These are phyloP conservation scores for Cnidoscolus chayamansa DNA, from an alignment of 441 rosid species.

Conservation along the genomic window DNA sequence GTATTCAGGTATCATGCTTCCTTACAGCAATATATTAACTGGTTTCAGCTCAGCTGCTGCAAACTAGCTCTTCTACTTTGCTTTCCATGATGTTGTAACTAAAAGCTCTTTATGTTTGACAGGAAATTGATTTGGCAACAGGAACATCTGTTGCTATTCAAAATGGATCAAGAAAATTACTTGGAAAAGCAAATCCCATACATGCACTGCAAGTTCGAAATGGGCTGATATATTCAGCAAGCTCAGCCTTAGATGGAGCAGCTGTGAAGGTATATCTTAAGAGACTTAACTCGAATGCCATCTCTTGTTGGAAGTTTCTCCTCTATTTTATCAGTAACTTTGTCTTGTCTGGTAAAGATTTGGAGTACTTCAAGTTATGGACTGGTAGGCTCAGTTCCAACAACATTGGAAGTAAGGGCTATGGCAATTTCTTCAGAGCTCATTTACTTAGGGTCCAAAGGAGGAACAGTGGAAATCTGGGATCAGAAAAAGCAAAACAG, in stretches of 20 bases:
- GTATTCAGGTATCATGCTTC: conserved; percentile 52
- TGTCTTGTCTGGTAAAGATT: conserved; percentile 34
- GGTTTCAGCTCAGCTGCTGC: not conserved
- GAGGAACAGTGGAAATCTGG: conserved; percentile 66
- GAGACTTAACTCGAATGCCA: not conserved
- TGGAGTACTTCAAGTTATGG: conserved; percentile 51
- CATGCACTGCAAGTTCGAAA: conserved; percentile 46
- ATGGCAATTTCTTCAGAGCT: conserved; percentile 58
- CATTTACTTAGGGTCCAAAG: conserved; percentile 65
- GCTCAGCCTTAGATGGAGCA: conserved; percentile 53
- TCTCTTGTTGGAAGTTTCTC: not conserved
- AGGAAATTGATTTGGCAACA: conserved; percentile 75
- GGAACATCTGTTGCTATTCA: conserved; percentile 56
- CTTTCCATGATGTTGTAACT: not conserved
- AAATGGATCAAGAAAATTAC: conserved; percentile 54
- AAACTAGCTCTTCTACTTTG: not conserved
- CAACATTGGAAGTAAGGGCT: conserved; percentile 44
- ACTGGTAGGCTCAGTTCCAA: conserved; percentile 46
- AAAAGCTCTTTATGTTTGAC: conserved; percentile 11
- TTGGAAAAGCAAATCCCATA: conserved; percentile 56
- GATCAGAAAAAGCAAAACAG: conserved; percentile 48
- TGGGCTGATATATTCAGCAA: conserved; percentile 56
- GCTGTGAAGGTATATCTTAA: conserved; percentile 52
- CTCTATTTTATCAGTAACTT: not conserved
- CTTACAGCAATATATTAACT: not conserved